A percentile compares a stretch with the other conserved stretches of the same genome.
These are phyloP conservation scores for button mushroom (Agaricus bisporus) DNA, from an alignment of 768 basidiomycete species.

Conservation along the genomic window DNA sequence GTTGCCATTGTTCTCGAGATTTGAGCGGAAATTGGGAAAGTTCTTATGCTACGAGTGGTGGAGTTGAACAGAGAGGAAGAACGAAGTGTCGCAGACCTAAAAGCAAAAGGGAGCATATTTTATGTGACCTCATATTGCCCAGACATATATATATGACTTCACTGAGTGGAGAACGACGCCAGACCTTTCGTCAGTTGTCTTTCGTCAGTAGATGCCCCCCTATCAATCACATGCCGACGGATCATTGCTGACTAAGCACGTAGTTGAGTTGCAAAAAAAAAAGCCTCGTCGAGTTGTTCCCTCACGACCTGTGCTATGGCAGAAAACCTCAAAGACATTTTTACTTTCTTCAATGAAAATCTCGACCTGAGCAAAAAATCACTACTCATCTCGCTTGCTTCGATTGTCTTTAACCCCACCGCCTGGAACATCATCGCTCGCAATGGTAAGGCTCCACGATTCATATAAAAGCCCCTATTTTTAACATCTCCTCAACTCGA, in stretches of 20 bases:
- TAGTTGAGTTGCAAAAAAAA: not conserved
- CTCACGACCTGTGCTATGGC: not conserved
- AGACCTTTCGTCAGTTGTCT: not conserved
- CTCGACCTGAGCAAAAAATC: conserved; percentile 64
- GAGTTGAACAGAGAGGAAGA: too few species aligned
- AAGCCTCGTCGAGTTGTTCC: not conserved
- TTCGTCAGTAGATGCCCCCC: not conserved
- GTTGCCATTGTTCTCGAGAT: conserved; percentile 3
- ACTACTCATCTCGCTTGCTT: conserved; percentile 55
- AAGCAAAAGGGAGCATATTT: not conserved
- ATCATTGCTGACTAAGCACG: conserved; percentile 1
- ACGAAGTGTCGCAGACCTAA: too few species aligned
- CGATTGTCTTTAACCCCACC: conserved; percentile 86
- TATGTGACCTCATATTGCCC: not conserved
- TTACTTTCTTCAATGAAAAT: conserved; percentile 9
- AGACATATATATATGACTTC: not conserved
- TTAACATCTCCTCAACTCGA: not conserved
- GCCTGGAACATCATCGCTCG: conserved; percentile 96
- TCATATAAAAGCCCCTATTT: not conserved
- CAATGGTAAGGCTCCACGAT: conserved; percentile 55
- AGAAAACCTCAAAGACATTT: not conserved
- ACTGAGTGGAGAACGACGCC: not conserved
- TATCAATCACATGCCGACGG: not conserved
- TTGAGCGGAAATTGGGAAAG: too few species aligned
- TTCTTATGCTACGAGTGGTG: too few species aligned